These are phyloP conservation scores for Cucurbita maxima DNA, from an alignment of 306 rosid species.

Conservation along the genomic window DNA sequence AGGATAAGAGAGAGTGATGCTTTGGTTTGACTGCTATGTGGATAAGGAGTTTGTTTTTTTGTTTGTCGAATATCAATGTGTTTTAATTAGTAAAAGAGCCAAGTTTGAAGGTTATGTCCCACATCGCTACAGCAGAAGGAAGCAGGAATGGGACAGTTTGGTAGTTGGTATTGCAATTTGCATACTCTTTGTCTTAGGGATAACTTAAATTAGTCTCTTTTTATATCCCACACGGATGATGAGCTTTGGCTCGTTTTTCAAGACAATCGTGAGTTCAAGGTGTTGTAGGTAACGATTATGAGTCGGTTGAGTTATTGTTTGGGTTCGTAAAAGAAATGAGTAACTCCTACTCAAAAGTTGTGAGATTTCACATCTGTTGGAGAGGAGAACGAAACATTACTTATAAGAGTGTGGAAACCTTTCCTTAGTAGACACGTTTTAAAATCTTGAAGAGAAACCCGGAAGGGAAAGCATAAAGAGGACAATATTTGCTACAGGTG, in stretches of 20 bases:
- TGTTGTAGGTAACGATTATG: background rate
- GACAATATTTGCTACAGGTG: no score
- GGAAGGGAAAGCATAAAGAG: no score
- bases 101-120: background rate
- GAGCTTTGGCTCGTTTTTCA: background rate
- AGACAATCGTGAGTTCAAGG: background rate
- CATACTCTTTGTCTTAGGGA: background rate
- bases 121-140: background rate
- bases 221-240: background rate
- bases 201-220: background rate
- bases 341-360: no score
- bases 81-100: background rate
- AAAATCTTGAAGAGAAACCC: no score
- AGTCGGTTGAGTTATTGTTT: background rate
- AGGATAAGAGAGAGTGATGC: constrained; percentile 4
- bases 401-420: no score
- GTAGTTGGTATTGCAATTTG: background rate
- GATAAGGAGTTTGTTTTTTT: background rate
- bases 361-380: no score
- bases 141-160: constrained; percentile 5
- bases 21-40: background rate
- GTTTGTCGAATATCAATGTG: background rate
- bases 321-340: no score
- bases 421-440: no score
- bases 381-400: no score